A percentile compares a stretch with the other conserved stretches of the same genome.
phyloP scores from a whole-genome alignment of 2,329 filamentous ascomycete genomes.

The Fusarium subglutinans region DNA sequence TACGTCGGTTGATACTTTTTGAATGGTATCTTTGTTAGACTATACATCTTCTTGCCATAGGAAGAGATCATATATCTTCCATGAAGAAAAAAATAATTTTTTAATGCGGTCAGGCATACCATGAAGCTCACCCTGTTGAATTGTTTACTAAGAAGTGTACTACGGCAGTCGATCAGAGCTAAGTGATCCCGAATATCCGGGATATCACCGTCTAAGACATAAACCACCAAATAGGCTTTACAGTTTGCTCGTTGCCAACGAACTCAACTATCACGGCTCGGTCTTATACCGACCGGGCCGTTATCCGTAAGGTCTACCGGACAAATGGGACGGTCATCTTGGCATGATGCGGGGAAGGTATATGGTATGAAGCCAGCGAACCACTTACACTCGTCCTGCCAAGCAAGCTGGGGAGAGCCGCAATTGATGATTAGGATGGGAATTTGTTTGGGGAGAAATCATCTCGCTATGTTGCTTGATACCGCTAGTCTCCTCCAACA shows the following conservation, averaged over 20 bases:
- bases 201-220: slow-evolving; percentile 20
- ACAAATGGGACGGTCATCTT: slow-evolving; percentile 14
- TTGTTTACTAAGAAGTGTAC: background rate
- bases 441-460: background rate
- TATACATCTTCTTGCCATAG: background rate
- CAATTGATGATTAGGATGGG: background rate
- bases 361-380: slow-evolving; percentile 5
- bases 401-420: slow-evolving; percentile 11
- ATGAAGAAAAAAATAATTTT: background rate
- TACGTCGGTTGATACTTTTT: background rate
- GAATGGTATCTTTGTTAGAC: background rate
- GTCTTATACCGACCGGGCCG: slow-evolving; percentile 21
- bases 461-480: background rate
- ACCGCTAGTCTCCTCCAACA: background rate
- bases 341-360: slow-evolving; percentile 22
- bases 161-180: background rate
- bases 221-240: slow-evolving; percentile 3
- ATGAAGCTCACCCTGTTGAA: background rate
- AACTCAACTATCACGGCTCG: slow-evolving; percentile 10
- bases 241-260: background rate
- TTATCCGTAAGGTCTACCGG: slow-evolving; percentile 20
- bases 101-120: background rate
- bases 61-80: background rate
- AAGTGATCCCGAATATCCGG: slow-evolving; percentile 27
- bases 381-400: slow-evolving; percentile 15